Percentiles rank a stretch among this genome's conserved stretches.
These are phyloP conservation scores for Hygrophila difformis DNA, from an alignment of 257 asterid species.

Conservation along the genomic window DNA sequence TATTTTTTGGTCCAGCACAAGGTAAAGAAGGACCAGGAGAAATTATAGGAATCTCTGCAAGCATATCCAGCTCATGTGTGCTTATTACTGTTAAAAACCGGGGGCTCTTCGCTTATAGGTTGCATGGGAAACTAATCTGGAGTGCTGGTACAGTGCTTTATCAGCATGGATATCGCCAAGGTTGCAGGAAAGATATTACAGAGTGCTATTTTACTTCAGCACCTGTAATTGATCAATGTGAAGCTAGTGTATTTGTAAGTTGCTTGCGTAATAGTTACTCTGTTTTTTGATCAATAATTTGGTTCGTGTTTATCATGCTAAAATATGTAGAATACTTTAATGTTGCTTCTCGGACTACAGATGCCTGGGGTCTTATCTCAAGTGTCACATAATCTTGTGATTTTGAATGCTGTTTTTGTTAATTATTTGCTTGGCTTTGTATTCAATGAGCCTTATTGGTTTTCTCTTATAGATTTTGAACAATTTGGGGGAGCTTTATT, in stretches of 20 bases:
- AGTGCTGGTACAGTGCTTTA: slow-evolving; percentile 77
- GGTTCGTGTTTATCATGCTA: neutral
- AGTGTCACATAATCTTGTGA: too few relatives aligned
- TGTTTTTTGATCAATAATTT: neutral
- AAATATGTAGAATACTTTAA: too few relatives aligned
- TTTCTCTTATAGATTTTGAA: slow-evolving; percentile 50
- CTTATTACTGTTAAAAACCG: slow-evolving; percentile 53
- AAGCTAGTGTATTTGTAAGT: slow-evolving; percentile 79
- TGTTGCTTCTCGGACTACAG: too few relatives aligned
- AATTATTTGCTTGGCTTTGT: neutral
- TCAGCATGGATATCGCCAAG: slow-evolving; percentile 83
- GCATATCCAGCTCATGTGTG: slow-evolving; percentile 60
- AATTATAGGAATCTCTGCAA: slow-evolving; percentile 64
- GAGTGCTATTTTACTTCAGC: slow-evolving; percentile 63
- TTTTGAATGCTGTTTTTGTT: neutral
- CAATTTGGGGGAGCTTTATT: slow-evolving; percentile 72
- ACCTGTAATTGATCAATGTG: slow-evolving; percentile 91
- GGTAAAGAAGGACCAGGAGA: slow-evolving; percentile 38
- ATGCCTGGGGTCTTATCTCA: too few relatives aligned
- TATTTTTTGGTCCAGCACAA: slow-evolving; percentile 52
- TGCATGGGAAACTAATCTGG: slow-evolving; percentile 65
- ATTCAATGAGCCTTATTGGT: neutral
- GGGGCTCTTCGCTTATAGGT: slow-evolving; percentile 61
- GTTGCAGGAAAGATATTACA: slow-evolving; percentile 52
- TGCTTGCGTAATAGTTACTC: too few relatives aligned